Evolutionary conservation across 2,329 filamentous ascomycete genomes (phyloP).

Genomic region (Fusarium lyarnte): DNA sequence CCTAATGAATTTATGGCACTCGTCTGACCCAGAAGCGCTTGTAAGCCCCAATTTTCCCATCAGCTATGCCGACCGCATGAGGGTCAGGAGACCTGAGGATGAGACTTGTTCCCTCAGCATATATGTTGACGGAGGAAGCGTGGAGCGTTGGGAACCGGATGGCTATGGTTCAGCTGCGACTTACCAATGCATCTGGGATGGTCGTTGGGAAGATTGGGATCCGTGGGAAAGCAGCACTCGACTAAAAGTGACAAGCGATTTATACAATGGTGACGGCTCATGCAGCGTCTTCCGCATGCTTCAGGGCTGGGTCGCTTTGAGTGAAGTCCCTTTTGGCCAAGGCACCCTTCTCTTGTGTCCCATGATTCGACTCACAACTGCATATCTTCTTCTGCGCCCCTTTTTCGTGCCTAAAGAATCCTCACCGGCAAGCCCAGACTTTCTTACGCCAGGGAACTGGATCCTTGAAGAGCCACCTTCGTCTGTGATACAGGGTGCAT

Average conservation of each 20-base stretch:
- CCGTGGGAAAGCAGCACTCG: conserved; percentile 77
- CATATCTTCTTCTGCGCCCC: conserved; percentile 79
- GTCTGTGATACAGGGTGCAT: conserved; percentile 72
- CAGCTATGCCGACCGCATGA: conserved; percentile 69
- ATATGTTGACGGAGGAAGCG: conserved; percentile 71
- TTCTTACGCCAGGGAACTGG: conserved; percentile 64
- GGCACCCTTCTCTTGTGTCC: conserved; percentile 79
- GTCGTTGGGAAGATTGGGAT: conserved; percentile 79
- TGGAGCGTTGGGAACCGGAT: conserved; percentile 73
- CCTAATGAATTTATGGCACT: conserved; percentile 52
- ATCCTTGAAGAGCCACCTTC: conserved; percentile 54
- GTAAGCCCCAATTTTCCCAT: conserved; percentile 60
- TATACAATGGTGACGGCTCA: conserved; percentile 77
- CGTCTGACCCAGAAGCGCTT: conserved; percentile 52
- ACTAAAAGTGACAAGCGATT: conserved; percentile 70
- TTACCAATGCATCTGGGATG: conserved; percentile 73
- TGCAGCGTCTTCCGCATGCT: conserved; percentile 82
- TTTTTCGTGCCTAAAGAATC: conserved; percentile 68
- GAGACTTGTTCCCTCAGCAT: conserved; percentile 64
- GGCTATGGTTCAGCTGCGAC: conserved; percentile 68
- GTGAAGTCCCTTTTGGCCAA: conserved; percentile 69
- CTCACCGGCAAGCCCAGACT: conserved; percentile 49
- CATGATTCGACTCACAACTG: conserved; percentile 73
- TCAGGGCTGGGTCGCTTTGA: conserved; percentile 79
- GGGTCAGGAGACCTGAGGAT: conserved; percentile 62